Conservation (phyloP, 2,329 filamentous ascomycete genomes). For the Xylaria sp. region DNA sequence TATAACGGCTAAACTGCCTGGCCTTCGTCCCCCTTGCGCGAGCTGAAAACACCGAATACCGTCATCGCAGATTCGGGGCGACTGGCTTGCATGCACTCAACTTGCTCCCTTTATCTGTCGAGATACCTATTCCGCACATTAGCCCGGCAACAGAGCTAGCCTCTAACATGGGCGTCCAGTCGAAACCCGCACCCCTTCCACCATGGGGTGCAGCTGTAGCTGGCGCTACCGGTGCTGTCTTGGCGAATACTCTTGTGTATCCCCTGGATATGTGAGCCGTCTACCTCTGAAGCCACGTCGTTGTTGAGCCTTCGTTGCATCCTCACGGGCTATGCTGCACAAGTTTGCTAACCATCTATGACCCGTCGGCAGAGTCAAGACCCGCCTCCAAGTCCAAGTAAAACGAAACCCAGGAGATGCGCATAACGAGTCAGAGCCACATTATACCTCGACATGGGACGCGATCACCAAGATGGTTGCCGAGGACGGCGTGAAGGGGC, state of each 20-base stretch:
- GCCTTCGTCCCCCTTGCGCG: conserved; percentile 14
- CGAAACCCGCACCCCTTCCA: conserved; percentile 77
- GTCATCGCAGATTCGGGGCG: conserved; percentile 18
- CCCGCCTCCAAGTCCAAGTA: conserved; percentile 92
- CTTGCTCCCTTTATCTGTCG: conserved; percentile 11
- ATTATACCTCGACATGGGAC: conserved; percentile 90
- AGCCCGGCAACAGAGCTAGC: conserved; percentile 10
- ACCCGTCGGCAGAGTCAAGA: conserved; percentile 79
- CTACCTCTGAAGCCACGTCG: conserved; percentile 1
- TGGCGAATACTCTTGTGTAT: conserved; percentile 96
- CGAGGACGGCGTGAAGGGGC: conserved; percentile 80
- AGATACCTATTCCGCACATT: conserved; percentile 14
- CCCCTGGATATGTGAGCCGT: conserved; percentile 88
- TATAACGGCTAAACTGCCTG: conserved; percentile 40
- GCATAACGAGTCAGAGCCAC: conserved; percentile 64
- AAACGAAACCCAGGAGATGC: conserved; percentile 67
- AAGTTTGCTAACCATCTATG: conserved; percentile 31
- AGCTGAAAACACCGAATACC: conserved; percentile 12
- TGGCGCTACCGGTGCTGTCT: conserved; percentile 89
- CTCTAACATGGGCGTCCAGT: conserved; percentile 62
- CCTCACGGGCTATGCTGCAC: conserved; percentile 12
- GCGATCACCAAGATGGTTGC: conserved; percentile 86
- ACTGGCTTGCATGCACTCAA: conserved; percentile 23
- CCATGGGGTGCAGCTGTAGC: conserved; percentile 95
- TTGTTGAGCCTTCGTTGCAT: conserved; percentile 37